Percentiles rank a stretch among this genome's conserved stretches.
These are phyloP conservation scores for Aspergillus sergii DNA, from an alignment of 2,329 filamentous ascomycete genomes.

Conservation along the genomic window DNA sequence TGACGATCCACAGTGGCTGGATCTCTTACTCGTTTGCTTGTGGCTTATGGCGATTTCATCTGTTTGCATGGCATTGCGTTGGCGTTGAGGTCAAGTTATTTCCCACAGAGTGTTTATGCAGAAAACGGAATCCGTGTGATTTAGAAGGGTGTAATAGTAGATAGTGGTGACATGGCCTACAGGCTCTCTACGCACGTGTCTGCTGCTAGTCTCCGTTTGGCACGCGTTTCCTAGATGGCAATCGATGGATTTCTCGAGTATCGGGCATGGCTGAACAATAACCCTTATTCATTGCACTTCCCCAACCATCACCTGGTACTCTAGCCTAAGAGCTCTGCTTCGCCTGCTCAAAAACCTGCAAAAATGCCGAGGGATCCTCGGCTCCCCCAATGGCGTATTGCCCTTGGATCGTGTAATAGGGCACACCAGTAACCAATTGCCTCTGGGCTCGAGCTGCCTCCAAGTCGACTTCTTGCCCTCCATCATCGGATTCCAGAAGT, in stretches of 20 bases:
- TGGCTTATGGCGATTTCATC: not conserved
- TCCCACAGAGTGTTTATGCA: not conserved
- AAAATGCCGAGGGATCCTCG: slow-evolving; percentile 68
- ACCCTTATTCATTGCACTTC: not conserved
- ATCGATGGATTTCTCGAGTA: not conserved
- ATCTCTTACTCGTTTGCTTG: slow-evolving; percentile 1
- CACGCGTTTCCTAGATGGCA: not conserved
- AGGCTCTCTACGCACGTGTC: not conserved
- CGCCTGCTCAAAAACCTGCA: slow-evolving; percentile 66
- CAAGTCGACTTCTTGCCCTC: slow-evolving; percentile 60
- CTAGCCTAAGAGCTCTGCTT: slow-evolving; percentile 43
- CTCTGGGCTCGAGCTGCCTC: slow-evolving; percentile 57
- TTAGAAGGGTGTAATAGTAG: not conserved
- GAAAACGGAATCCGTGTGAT: not conserved
- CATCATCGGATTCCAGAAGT: slow-evolving; percentile 58
- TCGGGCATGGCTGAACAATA: not conserved
- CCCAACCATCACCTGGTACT: not conserved
- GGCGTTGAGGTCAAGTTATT: not conserved
- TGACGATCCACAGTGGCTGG: not conserved
- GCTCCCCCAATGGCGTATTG: slow-evolving; percentile 70
- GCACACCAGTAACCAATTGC: slow-evolving; percentile 67
- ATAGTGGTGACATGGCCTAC: not conserved
- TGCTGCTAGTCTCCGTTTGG: not conserved
- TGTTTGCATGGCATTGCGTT: slow-evolving; percentile 1
- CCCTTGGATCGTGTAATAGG: slow-evolving; percentile 73